Evolutionary conservation across 495 filamentous ascomycete species (phyloP), one percentile per base, ranked within the genome.

Genomic region (Aspergillus incahuasiensis): DNA sequence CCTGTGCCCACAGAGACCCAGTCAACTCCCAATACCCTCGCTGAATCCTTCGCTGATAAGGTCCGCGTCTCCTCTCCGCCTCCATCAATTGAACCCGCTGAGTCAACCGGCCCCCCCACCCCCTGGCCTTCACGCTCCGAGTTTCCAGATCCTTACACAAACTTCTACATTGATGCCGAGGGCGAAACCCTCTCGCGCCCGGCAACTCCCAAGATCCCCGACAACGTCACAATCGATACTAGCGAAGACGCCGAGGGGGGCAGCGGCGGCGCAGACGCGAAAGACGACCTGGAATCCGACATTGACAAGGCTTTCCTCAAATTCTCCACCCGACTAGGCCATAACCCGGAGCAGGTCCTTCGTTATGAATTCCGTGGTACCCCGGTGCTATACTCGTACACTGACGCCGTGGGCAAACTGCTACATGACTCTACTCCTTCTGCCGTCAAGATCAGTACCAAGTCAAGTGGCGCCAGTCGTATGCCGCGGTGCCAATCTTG

Each of bases 291-390:
- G 67, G 92, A 97, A 63, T 89, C 85, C 21, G 79, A 71, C 34
- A 80, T 95, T 64, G 94, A 98, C 75, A 88, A 85, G 44, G 84
- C 86, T 0, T 99, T 99, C 74, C 91, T 96, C 68, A 86, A 84
- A 52, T 81, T 99, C 68, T 92, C 95, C 0, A 91, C 91, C 62
- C 76, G 91, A 2, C 78, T 97, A 7, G 83, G 81, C 0, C 89
- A 97, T 67, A 98, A 98, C 71, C 91, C 94, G 0, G 90, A 96
- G 58, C 94, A 98, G 63, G 86, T 91, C 13, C 83, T 99, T 32
- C 84, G 95, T 40, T 99, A 97, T 64, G 92, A 97, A 67, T 95
- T 90, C 68, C 76, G 74, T 1, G 95, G 94, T 0, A 59, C 72
- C 21, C 92, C 95, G 21, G 68, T 99, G 38, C 78, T 97, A 12